Conservation (phyloP, 345 rosid species). For the Noccaea caerulescens region DNA sequence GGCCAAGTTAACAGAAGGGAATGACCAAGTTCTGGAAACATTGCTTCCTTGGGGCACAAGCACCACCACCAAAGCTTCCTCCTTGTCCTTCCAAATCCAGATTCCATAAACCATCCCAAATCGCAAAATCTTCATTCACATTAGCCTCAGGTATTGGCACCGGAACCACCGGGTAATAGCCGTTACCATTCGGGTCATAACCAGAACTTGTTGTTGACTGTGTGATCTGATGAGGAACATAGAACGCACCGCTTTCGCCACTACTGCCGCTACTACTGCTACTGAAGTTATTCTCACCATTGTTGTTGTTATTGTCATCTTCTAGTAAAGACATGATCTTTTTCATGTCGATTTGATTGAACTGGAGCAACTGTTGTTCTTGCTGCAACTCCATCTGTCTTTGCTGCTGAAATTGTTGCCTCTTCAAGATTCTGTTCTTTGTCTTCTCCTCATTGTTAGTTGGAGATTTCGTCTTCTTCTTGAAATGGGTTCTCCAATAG, state of each 20-base stretch:
- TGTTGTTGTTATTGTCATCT: slow-evolving; percentile 45
- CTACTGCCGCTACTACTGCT: slow-evolving; percentile 37
- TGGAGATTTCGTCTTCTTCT: slow-evolving; percentile 68
- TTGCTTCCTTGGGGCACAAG: slow-evolving; percentile 52
- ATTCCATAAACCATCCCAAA: slow-evolving; percentile 82
- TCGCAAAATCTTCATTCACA: slow-evolving; percentile 48
- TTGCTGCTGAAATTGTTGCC: slow-evolving; percentile 77
- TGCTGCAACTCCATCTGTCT: slow-evolving; percentile 52
- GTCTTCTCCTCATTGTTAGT: slow-evolving; percentile 55
- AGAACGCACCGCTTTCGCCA: slow-evolving; percentile 37
- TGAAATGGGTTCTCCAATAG: slow-evolving; percentile 96
- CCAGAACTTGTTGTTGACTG: slow-evolving; percentile 45
- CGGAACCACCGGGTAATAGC: slow-evolving; percentile 38
- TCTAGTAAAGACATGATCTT: slow-evolving; percentile 63
- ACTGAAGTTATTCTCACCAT: slow-evolving; percentile 28
- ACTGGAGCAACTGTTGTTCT: slow-evolving; percentile 54
- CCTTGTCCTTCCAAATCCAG: slow-evolving; percentile 63
- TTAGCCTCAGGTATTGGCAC: slow-evolving; percentile 37
- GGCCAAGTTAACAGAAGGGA: slow-evolving; percentile 53
- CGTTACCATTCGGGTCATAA: slow-evolving; percentile 41
- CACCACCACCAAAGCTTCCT: slow-evolving; percentile 44
- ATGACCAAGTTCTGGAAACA: slow-evolving; percentile 49
- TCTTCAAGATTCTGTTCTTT: slow-evolving; percentile 58
- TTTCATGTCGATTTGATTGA: slow-evolving; percentile 64
- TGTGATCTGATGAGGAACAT: slow-evolving; percentile 50